Percentiles rank a stretch among this genome's conserved stretches.
phyloP scores from a whole-genome alignment of 176 grass and related monocot species.

The Saccharum officinarum region DNA sequence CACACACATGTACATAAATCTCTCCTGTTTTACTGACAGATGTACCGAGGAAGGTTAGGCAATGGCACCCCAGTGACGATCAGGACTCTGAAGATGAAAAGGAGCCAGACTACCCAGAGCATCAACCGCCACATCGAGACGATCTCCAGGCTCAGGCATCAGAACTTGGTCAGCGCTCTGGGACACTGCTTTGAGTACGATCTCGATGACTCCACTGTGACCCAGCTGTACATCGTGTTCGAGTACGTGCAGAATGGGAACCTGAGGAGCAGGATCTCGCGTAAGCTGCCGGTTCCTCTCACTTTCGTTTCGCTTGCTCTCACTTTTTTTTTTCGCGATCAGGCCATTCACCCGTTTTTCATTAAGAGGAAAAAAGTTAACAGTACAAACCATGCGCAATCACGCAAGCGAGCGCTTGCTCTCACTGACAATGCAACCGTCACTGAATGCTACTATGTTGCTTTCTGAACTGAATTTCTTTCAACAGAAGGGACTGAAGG shows the following conservation, averaged over 20 bases:
- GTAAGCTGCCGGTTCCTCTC: slow-evolving; percentile 31
- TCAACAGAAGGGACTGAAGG: slow-evolving; percentile 67
- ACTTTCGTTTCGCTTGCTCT: background rate
- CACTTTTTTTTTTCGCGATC: too few relatives aligned
- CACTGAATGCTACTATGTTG: background rate
- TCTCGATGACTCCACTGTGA: slow-evolving; percentile 71
- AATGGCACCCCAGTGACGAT: slow-evolving; percentile 77
- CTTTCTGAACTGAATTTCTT: slow-evolving; percentile 18
- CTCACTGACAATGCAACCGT: background rate
- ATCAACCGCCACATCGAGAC: slow-evolving; percentile 81
- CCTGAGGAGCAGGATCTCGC: slow-evolving; percentile 80
- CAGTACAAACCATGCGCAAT: too few relatives aligned
- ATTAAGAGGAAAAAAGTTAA: too few relatives aligned
- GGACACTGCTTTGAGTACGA: slow-evolving; percentile 95
- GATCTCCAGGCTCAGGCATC: slow-evolving; percentile 87
- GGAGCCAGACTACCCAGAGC: slow-evolving; percentile 58
- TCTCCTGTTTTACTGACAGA: slow-evolving; percentile 45
- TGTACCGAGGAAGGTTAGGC: slow-evolving; percentile 72
- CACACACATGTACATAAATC: background rate
- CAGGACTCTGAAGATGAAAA: slow-evolving; percentile 84
- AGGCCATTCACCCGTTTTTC: too few relatives aligned
- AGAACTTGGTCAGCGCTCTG: slow-evolving; percentile 74
- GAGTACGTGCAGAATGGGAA: slow-evolving; percentile 78
- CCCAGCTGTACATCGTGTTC: slow-evolving; percentile 76
- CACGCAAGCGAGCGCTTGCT: too few relatives aligned